These are phyloP conservation scores for Solanum lycopersicoides DNA, from an alignment of 257 asterid genomes.

Conservation along the genomic window DNA sequence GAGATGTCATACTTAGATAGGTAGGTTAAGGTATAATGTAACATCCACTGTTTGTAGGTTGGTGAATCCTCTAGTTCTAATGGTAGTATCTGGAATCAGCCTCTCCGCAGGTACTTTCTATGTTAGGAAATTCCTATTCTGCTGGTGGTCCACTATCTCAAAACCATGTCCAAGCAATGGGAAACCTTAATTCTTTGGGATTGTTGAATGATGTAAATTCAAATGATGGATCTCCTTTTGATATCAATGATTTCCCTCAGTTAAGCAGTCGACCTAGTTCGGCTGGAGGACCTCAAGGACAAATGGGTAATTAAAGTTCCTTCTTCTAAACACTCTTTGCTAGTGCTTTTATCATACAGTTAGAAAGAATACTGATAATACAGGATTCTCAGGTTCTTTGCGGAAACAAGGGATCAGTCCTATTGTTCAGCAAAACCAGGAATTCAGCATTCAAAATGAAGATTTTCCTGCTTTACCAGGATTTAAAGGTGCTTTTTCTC, in stretches of 20 bases:
- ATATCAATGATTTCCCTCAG: conserved; percentile 87
- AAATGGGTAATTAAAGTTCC: conserved; percentile 34
- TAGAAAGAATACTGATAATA: not conserved
- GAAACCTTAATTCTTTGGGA: conserved; percentile 47
- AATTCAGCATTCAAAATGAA: conserved; percentile 94
- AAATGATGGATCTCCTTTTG: conserved; percentile 57
- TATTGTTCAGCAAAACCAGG: conserved; percentile 73
- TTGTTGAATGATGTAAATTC: conserved; percentile 60
- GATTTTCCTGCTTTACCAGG: conserved; percentile 96
- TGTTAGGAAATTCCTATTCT: conserved; percentile 68
- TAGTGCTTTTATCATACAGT: conserved; percentile 2
- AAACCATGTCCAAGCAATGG: conserved; percentile 69
- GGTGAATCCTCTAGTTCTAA: not conserved
- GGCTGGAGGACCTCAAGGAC: conserved; percentile 82
- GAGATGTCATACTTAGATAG: not conserved
- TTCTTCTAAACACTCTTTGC: not conserved
- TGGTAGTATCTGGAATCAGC: conserved; percentile 28
- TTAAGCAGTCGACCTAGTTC: conserved; percentile 67
- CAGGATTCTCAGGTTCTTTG: conserved; percentile 45
- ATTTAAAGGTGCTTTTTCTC: conserved; percentile 51
- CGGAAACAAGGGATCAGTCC: conserved; percentile 68
- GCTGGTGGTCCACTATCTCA: conserved; percentile 73
- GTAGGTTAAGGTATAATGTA: not conserved
- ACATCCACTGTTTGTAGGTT: not conserved
- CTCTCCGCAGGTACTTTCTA: conserved; percentile 83